These are phyloP conservation scores for Rubroboletus satanas DNA, from an alignment of 768 basidiomycete species.

Conservation along the genomic window DNA sequence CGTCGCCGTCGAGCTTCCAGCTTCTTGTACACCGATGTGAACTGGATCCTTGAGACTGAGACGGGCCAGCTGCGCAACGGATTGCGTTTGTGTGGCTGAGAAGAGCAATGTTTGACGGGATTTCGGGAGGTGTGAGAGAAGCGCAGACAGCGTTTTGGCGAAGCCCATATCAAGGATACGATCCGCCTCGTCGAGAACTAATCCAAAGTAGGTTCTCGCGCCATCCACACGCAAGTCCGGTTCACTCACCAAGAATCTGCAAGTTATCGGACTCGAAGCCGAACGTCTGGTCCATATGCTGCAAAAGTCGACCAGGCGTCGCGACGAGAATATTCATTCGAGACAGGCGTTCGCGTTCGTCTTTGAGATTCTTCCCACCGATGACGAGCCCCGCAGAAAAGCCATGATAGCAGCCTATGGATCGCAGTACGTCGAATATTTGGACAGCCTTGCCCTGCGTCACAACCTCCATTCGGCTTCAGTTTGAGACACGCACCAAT, in stretches of 20 bases:
- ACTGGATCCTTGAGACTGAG: constrained; percentile 83
- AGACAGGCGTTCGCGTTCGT: constrained; percentile 81
- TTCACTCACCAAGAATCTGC: constrained; percentile 76
- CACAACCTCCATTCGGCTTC: neutral
- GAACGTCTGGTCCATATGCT: constrained; percentile 98
- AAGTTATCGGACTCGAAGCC: constrained; percentile 90
- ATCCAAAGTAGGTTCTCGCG: neutral
- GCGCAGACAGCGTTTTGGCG: constrained; percentile 79
- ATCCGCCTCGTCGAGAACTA: constrained; percentile 96
- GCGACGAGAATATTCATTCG: constrained; percentile 99
- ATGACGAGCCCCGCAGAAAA: constrained; percentile 96
- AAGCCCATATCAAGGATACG: constrained; percentile 97
- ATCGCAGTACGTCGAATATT: constrained; percentile 94
- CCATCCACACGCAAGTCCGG: neutral
- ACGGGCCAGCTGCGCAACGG: constrained; percentile 82
- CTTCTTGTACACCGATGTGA: constrained; percentile 59
- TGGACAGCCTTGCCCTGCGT: constrained; percentile 72
- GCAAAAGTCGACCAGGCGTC: constrained; percentile 89
- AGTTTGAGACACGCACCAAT: constrained; percentile 49
- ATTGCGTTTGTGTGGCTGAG: constrained; percentile 94
- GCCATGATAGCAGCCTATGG: constrained; percentile 84
- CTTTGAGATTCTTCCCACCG: constrained; percentile 92
- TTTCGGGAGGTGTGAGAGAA: constrained; percentile 87
- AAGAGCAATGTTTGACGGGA: constrained; percentile 93
- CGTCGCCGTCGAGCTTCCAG: constrained; percentile 45